Base-by-base conservation (phyloP, 495 filamentous ascomycete species). In the Xanthoparmelia taractica region DNA sequence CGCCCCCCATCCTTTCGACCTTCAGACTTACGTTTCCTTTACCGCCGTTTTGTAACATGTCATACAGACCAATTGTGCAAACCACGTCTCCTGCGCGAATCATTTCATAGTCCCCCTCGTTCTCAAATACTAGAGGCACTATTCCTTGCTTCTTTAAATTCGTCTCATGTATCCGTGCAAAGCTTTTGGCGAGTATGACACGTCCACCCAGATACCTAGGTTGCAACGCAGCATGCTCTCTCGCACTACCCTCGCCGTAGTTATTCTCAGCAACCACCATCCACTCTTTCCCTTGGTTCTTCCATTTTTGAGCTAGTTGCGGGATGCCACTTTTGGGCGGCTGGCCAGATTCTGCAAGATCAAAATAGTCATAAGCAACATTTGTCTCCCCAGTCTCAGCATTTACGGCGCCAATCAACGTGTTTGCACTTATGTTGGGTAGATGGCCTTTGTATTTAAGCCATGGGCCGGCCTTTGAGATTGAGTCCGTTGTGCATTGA, bases 111-210 rank as follows among this genome's bases (percentile, higher is more conserved):
- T 97, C 95, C n/a, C 76, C 78, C 70, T 89, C 88, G 70, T 94
- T 80, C 3, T 77, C 89, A 69, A 98, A 96, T 0, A 89, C 95
- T 65, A 98, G 76, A 0, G 94, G 94, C 27, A 97, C 91, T 20
- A 98, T 88, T 63, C 94, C 94, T 79, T 98, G 94, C 80, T 98
- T 97, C 86, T 98, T 98, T 37, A 98, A 78, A 76, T 98, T 98
- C 23, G 94, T 96, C 81, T 98, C 95, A 77, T 98, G 94, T 74
- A 98, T 98, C 50, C 94, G 82, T 4, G 94, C 94, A 73, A 98
- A 97, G 72, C 81, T 86, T 81, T 97, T 97, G 61, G 87, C 80
- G 31, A 97, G 84, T 54, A 98, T 90, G 68, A 96, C 75, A 20
- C 93, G 80, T 40, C 90, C 91, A 58, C 94, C 94, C 0, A 98